Conservation (phyloP, 2,329 filamentous ascomycete genomes). For the Trichoderma sp. region DNA sequence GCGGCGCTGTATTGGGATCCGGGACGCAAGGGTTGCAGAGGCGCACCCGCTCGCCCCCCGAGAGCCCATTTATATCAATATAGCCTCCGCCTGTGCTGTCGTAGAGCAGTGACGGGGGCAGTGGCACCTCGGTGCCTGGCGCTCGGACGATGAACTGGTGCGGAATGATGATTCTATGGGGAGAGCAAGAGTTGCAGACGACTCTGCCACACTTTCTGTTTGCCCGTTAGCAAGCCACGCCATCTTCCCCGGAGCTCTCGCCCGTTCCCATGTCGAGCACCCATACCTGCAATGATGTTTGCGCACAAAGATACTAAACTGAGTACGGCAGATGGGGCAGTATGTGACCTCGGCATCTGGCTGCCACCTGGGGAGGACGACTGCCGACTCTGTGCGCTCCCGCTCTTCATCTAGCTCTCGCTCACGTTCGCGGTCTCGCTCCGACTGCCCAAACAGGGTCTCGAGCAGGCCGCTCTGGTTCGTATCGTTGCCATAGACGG, state of each 20-base stretch:
- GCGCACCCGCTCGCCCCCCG: conserved; percentile 60
- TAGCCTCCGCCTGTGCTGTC: conserved; percentile 46
- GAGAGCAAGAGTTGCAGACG: conserved; percentile 86
- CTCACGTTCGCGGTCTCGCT: conserved; percentile 13
- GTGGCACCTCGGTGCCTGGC: conserved; percentile 52
- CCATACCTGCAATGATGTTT: conserved; percentile 88
- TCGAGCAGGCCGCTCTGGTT: conserved; percentile 22
- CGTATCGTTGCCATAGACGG: conserved; percentile 13
- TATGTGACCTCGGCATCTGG: conserved; percentile 78
- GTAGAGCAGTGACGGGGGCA: conserved; percentile 43
- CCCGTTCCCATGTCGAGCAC: conserved; percentile 22
- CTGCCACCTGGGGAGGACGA: conserved; percentile 79
- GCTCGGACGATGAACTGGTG: conserved; percentile 89
- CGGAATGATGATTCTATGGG: conserved; percentile 92
- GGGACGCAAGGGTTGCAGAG: conserved; percentile 66
- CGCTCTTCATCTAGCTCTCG: not conserved
- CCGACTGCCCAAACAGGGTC: not conserved
- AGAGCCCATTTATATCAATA: conserved; percentile 49
- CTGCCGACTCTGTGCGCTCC: conserved; percentile 33
- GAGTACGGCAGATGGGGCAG: conserved; percentile 80
- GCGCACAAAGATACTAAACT: conserved; percentile 82
- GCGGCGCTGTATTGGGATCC: conserved; percentile 62
- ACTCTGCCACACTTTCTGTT: conserved; percentile 85
- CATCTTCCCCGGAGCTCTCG: not conserved
- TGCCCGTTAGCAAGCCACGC: conserved; percentile 28